Base-by-base conservation (phyloP, 176 grass and related monocot species). In the Eragrostis curvula region DNA sequence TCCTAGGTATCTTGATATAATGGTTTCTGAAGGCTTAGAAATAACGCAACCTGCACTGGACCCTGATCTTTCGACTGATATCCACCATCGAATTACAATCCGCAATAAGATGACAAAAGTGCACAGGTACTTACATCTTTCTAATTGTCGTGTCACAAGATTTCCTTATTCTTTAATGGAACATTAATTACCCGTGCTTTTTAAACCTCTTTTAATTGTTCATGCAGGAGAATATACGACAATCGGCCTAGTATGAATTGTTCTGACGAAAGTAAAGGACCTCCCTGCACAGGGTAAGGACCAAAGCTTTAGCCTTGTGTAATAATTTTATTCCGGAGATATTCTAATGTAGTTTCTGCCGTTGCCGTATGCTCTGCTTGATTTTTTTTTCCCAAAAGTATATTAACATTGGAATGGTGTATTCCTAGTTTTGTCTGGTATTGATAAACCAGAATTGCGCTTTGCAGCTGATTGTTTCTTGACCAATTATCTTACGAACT, bases 41-140 rank as follows among this genome's bases (percentile, higher is more conserved):
- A 99, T 99, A 81, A 91, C 96, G 70, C 96, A 99, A 40, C 96
- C 96, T 16, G 96, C 96, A 77, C 79, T 99, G 59, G 96, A 99
- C 66, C 90, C 93, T 82, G 91, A 92, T 92, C 85, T 86, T 82
- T 99, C 93, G 56, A 86, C 82, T 44, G 96, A 99, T 79, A 96
- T 99, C 84, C 96, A 99, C 68, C 96, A 96, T 17, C 87, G 93
- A 3, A 99, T 99, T 76, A 99, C 96, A 88, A 86, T 96, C 59
- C 78, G 96, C 64, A 96, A 99, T 73, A 89, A 91, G 92, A 84
- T 92, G 96, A 51, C 61, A 55, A 96, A 88, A 93, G 82, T 99
- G 41, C 96, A 96, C 87, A 93, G 91, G 96, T 99, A 68, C 65
- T 73, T 85, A 25, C 70, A 13, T 17, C 66, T 68, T 81, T 48